Conservation (phyloP, 768 basidiomycete species). For the Termitomyces sp. region DNA sequence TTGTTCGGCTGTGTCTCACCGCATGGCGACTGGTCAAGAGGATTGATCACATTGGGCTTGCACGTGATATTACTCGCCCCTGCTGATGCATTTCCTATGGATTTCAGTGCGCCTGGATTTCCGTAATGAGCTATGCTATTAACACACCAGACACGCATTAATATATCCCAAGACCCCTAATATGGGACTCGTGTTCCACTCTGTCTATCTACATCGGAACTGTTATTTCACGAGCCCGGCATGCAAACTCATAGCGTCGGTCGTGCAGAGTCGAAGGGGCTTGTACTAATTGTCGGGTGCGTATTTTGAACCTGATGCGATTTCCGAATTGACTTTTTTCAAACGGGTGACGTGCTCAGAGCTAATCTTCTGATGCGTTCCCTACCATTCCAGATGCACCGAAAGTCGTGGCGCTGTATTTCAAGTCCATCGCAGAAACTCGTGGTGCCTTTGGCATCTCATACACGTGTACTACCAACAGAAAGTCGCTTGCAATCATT, state of each 20-base stretch:
- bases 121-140: slow-evolving; percentile 4
- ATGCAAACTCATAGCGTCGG: slow-evolving; percentile 52
- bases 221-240: slow-evolving; percentile 87
- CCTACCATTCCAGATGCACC: slow-evolving; percentile 43
- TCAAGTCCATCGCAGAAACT: slow-evolving; percentile 59
- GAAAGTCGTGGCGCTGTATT: slow-evolving; percentile 64
- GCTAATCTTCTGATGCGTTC: slow-evolving; percentile 76
- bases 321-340: not conserved
- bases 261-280: slow-evolving; percentile 53
- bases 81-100: not conserved
- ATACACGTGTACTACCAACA: slow-evolving; percentile 82
- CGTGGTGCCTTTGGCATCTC: slow-evolving; percentile 80
- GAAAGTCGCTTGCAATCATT: slow-evolving; percentile 83
- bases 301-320: slow-evolving; percentile 8
- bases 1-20: too few species aligned
- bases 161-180: slow-evolving; percentile 41
- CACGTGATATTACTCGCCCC: too few species aligned
- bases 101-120: not conserved
- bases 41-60: too few species aligned
- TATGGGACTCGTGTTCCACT: slow-evolving; percentile 72
- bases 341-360: slow-evolving; percentile 71
- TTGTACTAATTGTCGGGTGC: slow-evolving; percentile 78
- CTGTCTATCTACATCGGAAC: slow-evolving; percentile 66
- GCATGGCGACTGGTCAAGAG: too few species aligned
- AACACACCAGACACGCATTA: slow-evolving; percentile 17